Conservation (phyloP, 345 rosid species). For the Cardamine resedifolia region DNA sequence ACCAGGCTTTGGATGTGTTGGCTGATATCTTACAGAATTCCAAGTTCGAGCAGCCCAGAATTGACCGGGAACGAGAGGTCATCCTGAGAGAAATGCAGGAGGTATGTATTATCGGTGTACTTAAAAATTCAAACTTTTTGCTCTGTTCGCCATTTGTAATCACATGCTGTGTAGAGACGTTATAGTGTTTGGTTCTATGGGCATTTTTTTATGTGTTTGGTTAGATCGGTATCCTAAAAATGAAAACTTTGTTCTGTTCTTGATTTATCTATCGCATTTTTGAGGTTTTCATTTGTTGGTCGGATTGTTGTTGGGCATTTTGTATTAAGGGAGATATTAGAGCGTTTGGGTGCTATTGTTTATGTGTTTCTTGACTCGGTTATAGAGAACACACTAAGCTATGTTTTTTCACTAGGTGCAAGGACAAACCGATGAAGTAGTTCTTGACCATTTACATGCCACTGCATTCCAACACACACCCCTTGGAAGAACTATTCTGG, state of each 20-base stretch:
- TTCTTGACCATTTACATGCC: constrained; percentile 95
- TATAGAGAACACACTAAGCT: not conserved
- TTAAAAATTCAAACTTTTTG: constrained; percentile 3
- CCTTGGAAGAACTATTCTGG: constrained; percentile 90
- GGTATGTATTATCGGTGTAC: constrained; percentile 37
- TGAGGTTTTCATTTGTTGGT: not conserved
- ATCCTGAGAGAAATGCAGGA: constrained; percentile 82
- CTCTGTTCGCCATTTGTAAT: not conserved
- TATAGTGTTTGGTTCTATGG: not conserved
- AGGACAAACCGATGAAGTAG: constrained; percentile 90
- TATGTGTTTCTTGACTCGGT: not conserved
- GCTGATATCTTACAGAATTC: constrained; percentile 97
- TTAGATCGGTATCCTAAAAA: not conserved
- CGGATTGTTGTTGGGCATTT: not conserved
- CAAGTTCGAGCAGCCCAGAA: constrained; percentile 57
- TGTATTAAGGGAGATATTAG: not conserved
- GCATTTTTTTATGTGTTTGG: not conserved
- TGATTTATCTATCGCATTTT: not conserved
- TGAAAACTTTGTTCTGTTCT: not conserved
- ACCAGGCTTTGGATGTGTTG: constrained; percentile 69
- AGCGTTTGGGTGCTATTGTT: not conserved
- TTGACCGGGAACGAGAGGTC: constrained; percentile 68
- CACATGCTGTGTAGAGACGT: not conserved
- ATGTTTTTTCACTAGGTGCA: constrained; percentile 54
- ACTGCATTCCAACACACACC: constrained; percentile 96